Evolutionary conservation across 345 rosid genomes (phyloP).

Genomic region (Aquilaria malaccensis): DNA sequence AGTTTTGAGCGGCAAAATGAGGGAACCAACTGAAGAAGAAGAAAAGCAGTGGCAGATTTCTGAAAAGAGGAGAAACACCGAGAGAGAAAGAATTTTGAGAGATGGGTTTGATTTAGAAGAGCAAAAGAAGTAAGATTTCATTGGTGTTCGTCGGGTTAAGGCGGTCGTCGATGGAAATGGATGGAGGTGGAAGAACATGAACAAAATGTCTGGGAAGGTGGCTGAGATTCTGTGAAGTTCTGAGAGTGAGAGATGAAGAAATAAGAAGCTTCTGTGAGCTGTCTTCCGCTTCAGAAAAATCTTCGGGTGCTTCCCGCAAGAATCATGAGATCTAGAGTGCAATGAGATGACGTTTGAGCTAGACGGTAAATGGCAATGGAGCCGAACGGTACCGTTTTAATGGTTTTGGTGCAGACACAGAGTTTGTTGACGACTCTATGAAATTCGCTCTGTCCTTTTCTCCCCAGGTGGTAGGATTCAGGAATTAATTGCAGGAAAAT

Average conservation of each 20-base stretch:
- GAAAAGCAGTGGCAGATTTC: constrained; percentile 4
- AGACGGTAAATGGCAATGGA: not conserved
- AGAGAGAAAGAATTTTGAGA: constrained; percentile 12
- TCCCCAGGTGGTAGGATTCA: no score
- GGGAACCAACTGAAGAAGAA: constrained; percentile 20
- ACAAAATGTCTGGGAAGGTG: not conserved
- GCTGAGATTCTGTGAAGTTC: not conserved
- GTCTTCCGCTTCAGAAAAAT: constrained; percentile 3
- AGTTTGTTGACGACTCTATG: not conserved
- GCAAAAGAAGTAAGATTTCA: constrained; percentile 14
- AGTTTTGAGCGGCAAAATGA: constrained; percentile 59
- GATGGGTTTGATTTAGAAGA: not conserved
- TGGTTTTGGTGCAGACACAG: not conserved
- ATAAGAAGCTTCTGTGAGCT: not conserved
- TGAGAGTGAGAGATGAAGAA: not conserved
- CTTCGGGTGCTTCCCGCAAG: not conserved
- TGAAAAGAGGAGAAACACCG: not conserved
- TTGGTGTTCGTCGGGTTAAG: not conserved
- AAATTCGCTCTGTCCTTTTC: no score
- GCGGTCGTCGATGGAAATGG: not conserved
- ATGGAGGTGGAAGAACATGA: not conserved
- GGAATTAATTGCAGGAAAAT: no score
- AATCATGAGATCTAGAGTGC: constrained; percentile 1
- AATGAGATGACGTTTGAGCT: not conserved
- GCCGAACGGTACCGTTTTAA: not conserved